A percentile compares a stretch with the other conserved stretches of the same genome.
These are phyloP conservation scores for Erodium texanum DNA, from an alignment of 441 rosid genomes.

Conservation along the genomic window DNA sequence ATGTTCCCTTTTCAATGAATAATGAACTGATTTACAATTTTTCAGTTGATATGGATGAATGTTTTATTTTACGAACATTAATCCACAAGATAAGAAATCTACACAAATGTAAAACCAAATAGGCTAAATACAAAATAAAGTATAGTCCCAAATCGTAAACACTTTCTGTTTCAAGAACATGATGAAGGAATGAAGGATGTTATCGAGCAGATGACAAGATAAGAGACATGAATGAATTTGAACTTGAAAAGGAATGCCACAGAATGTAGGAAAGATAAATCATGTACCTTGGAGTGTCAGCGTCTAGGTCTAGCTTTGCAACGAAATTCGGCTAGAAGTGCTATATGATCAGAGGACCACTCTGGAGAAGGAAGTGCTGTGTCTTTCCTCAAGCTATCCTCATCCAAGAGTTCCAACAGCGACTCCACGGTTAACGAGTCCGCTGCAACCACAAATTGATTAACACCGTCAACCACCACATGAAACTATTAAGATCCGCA, in stretches of 20 bases:
- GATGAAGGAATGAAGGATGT: background rate
- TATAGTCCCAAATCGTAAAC: background rate
- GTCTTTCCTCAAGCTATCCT: conserved; percentile 95
- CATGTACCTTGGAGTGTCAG: conserved; percentile 33
- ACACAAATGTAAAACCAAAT: background rate
- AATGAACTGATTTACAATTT: no score
- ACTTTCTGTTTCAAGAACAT: background rate
- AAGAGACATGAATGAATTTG: background rate
- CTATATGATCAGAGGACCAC: conserved; percentile 99
- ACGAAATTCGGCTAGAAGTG: conserved; percentile 95
- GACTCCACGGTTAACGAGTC: conserved; percentile 74
- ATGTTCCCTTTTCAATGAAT: background rate
- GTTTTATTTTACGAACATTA: no score
- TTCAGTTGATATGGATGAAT: background rate
- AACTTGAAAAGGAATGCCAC: conserved; percentile 4
- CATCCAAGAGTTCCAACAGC: conserved; percentile 50
- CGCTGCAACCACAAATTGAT: conserved; percentile 40
- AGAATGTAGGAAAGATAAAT: background rate
- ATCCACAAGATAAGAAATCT: background rate
- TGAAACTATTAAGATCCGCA: background rate
- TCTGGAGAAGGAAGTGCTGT: conserved; percentile 99
- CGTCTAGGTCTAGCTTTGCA: conserved; percentile 91
- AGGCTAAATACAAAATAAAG: background rate
- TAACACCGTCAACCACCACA: background rate
- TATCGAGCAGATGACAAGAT: background rate